Conservation (phyloP, 495 filamentous ascomycete species). For the Hypoxylon perforatum region DNA sequence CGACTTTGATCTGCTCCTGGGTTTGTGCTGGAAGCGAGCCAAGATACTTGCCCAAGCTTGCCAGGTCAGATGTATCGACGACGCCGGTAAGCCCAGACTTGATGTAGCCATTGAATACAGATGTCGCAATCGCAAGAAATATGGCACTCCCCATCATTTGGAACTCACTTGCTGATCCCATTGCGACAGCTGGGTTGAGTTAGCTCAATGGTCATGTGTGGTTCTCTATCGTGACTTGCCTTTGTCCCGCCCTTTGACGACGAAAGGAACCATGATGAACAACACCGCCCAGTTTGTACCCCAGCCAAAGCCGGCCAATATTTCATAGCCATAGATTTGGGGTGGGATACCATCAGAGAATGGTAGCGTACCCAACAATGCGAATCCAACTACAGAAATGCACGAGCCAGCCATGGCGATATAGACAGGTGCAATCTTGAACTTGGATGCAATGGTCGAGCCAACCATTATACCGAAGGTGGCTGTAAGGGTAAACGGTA, state of each 20-base stretch:
- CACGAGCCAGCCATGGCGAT: neutral
- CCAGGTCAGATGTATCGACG: neutral
- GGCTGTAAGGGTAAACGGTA: neutral
- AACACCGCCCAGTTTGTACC: neutral
- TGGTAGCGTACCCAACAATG: neutral
- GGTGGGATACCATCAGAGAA: neutral
- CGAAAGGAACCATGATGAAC: neutral
- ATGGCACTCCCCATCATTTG: slow-evolving; percentile 1
- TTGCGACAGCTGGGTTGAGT: neutral
- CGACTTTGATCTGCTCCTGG: neutral
- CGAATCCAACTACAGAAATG: neutral
- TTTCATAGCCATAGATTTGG: neutral
- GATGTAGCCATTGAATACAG: neutral
- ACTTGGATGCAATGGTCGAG: neutral
- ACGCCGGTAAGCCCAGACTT: neutral
- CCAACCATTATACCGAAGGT: neutral
- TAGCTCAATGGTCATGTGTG: neutral
- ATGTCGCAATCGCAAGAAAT: neutral
- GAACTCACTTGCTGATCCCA: neutral
- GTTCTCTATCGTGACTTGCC: neutral
- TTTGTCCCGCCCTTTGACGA: neutral
- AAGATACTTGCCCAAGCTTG: neutral
- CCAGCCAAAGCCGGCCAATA: neutral
- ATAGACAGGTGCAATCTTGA: neutral
- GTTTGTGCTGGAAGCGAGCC: neutral